Evolutionary conservation across 1,139 yeast genomes (phyloP), one percentile per base, ranked within the genome.

Genomic region (Zygoascus sp.): DNA sequence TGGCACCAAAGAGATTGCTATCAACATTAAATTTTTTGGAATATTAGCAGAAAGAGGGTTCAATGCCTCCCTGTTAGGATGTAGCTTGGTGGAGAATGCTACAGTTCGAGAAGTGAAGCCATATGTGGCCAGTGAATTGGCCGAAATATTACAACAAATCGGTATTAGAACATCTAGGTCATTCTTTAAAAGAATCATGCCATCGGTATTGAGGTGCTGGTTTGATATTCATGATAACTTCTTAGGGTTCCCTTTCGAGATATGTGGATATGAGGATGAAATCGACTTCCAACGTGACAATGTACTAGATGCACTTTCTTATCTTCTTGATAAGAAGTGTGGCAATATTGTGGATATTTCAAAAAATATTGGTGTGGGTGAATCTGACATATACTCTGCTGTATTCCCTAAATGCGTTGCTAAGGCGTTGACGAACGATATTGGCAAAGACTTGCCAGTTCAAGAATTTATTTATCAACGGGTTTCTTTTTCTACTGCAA

Each of bases 181-280:
- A 5, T 28, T 42, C 6, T 42, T 42, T 19, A 35, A 27, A 27
- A 28, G 25, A 13, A 17, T 36, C 17, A 42, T 35, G 36, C 36
- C 40, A 10, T 20, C 19, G n/a, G 25, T 42, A 15, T 21, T 42
- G 19, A 27, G 34, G n/a, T 30, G 36, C 19, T 42, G 45, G 45
- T 42, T 42, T 27, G 40, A 35, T 11, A 8, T 28, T n/a, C 34
- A 28, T 15, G 10, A 27, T 2, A 25, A 54, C 6, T 53, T 74
- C 19, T 52, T 52, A 0, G 51, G 54, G 0, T 72, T 76, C 50
- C 80, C 80, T 0, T 67, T 46, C 46, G 39, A 47, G 1, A 51
- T 72, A 1, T 72, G 75, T 50, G 72, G 64, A 0, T 74, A 64
- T 48, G 32, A 48, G 1, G 50, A 59, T 10, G 37, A 51, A 2